These are phyloP conservation scores for Rosa lucieae DNA, from an alignment of 306 rosid genomes.

Conservation along the genomic window DNA sequence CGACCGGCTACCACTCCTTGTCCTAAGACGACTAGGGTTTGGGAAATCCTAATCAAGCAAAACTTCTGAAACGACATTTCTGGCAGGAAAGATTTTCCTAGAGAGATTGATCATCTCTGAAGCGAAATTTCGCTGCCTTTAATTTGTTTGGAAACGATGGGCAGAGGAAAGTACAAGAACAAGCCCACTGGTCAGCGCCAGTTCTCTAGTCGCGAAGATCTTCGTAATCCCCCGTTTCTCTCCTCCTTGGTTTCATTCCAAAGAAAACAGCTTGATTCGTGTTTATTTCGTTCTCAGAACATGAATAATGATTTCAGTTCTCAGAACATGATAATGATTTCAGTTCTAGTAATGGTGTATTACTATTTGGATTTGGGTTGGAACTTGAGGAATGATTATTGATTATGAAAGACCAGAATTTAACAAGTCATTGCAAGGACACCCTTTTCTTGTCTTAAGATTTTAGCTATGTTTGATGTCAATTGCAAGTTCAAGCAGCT, in stretches of 20 bases:
- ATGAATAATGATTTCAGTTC: neutral
- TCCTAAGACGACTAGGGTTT: constrained; percentile 12
- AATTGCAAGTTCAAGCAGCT: neutral
- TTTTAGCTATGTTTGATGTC: neutral
- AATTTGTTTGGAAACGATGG: constrained; percentile 42
- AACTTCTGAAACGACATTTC: neutral
- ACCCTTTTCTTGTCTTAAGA: neutral
- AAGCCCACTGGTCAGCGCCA: constrained; percentile 97
- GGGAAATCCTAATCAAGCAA: neutral
- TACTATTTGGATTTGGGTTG: neutral
- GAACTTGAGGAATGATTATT: neutral
- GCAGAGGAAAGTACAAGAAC: constrained; percentile 89
- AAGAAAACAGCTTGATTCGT: neutral
- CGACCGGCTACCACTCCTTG: neutral
- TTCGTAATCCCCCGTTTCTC: constrained; percentile 46
- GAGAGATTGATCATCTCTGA: neutral
- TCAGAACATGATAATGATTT: no score
- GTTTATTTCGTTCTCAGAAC: neutral
- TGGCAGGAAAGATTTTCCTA: neutral
- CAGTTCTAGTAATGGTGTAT: neutral
- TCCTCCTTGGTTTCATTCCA: neutral
- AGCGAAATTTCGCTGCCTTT: neutral
- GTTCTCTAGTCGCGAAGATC: constrained; percentile 80
- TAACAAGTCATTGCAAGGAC: neutral
- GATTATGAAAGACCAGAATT: neutral